Conservation (phyloP, 768 basidiomycete species). For the Mycena alexandri region DNA sequence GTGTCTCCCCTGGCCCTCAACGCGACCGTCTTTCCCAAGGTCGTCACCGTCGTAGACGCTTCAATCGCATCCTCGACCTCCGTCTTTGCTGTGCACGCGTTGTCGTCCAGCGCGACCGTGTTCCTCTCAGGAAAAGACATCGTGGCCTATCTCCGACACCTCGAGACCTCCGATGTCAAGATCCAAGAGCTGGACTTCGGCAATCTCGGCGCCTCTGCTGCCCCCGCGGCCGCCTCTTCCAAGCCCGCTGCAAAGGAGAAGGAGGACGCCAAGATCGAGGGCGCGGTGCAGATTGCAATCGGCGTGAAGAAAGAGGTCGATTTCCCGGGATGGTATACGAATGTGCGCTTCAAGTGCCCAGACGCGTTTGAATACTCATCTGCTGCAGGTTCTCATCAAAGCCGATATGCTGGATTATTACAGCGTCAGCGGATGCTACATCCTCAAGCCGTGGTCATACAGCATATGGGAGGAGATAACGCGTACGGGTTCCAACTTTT, state of each 20-base stretch:
- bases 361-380: constrained; percentile 17
- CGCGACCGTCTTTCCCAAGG: constrained; percentile 72
- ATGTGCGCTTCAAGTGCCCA: constrained; percentile 60
- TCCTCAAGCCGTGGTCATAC: constrained; percentile 97
- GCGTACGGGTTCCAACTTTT: constrained; percentile 57
- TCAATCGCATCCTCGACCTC: constrained; percentile 79
- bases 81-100: constrained; percentile 81
- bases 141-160: constrained; percentile 73
- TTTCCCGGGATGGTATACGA: constrained; percentile 95
- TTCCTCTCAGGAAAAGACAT: constrained; percentile 87
- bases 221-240: constrained; percentile 53
- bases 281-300: constrained; percentile 92
- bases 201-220: constrained; percentile 59
- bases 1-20: constrained; percentile 88
- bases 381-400: constrained; percentile 89
- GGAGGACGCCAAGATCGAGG: constrained; percentile 86
- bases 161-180: constrained; percentile 76
- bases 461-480: constrained; percentile 98
- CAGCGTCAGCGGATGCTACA: constrained; percentile 98
- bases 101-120: constrained; percentile 76
- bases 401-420: constrained; percentile 99
- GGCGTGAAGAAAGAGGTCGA: constrained; percentile 97
- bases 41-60: constrained; percentile 81
- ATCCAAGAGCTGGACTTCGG: constrained; percentile 82
- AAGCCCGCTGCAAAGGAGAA: constrained; percentile 66